A percentile compares a stretch with the other conserved stretches of the same genome.
phyloP scores from a whole-genome alignment of 2,329 filamentous ascomycete genomes.

The Cladophialophora chaetospira region DNA sequence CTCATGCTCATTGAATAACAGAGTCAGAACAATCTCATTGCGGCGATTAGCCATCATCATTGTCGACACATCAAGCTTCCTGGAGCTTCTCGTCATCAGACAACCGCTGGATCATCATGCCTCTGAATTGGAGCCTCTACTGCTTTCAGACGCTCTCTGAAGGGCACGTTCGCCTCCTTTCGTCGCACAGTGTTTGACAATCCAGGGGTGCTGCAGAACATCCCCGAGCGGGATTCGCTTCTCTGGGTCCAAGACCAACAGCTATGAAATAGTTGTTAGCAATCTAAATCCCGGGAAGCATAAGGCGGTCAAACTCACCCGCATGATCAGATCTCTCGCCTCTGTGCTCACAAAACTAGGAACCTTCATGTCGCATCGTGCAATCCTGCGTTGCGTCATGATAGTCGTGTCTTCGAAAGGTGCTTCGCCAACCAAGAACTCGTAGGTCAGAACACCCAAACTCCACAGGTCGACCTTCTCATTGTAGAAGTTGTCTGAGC shows the following conservation, averaged over 20 bases:
- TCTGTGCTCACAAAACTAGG: slow-evolving; percentile 88
- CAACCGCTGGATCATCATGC: not conserved
- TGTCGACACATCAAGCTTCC: too few relatives aligned
- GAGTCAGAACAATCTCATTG: slow-evolving; percentile 13
- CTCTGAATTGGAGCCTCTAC: slow-evolving; percentile 12
- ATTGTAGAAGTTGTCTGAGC: slow-evolving; percentile 82
- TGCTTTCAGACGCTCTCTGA: slow-evolving; percentile 20
- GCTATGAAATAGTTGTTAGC: slow-evolving; percentile 49
- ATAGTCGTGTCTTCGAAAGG: slow-evolving; percentile 94
- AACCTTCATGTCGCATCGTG: slow-evolving; percentile 85
- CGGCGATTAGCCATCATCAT: not conserved
- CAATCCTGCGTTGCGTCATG: slow-evolving; percentile 91
- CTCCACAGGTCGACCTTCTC: slow-evolving; percentile 98
- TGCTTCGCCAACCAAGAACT: slow-evolving; percentile 93
- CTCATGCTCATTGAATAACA: slow-evolving; percentile 4
- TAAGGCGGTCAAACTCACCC: slow-evolving; percentile 55
- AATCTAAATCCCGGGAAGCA: not conserved
- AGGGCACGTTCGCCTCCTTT: slow-evolving; percentile 31
- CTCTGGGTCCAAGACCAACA: slow-evolving; percentile 89
- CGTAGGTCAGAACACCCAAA: slow-evolving; percentile 90
- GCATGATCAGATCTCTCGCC: slow-evolving; percentile 89
- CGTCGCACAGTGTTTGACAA: slow-evolving; percentile 78
- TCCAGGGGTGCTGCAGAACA: slow-evolving; percentile 90
- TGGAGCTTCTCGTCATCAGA: not conserved
- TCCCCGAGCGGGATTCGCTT: slow-evolving; percentile 89